Evolutionary conservation across 2,329 filamentous ascomycete genomes (phyloP).

Genomic region (Sarocladium kiliense): DNA sequence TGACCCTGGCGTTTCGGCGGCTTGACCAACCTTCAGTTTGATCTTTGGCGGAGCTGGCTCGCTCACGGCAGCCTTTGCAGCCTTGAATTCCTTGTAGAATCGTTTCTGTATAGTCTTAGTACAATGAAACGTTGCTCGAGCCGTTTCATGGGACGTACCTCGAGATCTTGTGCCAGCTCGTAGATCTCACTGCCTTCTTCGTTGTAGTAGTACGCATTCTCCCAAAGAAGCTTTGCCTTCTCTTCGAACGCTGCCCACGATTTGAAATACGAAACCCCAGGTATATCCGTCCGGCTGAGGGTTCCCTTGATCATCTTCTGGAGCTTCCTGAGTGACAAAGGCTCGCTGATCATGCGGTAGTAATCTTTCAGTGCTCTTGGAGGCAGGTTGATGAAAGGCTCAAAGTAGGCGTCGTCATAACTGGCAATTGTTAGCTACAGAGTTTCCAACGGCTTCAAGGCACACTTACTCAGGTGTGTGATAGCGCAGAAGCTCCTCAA

Average conservation of each 20-base stretch:
- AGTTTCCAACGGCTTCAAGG: background rate
- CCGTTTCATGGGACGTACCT: constrained; percentile 51
- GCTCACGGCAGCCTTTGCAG: constrained; percentile 66
- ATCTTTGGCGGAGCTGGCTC: constrained; percentile 73
- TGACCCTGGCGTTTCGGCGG: constrained; percentile 36
- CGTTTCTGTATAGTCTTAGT: constrained; percentile 45
- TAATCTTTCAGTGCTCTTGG: constrained; percentile 76
- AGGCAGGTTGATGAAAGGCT: constrained; percentile 74
- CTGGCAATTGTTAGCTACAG: constrained; percentile 34
- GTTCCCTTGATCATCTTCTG: constrained; percentile 73
- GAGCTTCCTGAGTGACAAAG: constrained; percentile 71
- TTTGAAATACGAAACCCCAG: constrained; percentile 64
- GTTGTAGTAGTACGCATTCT: constrained; percentile 84
- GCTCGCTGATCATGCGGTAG: constrained; percentile 76
- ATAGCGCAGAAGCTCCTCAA: constrained; percentile 68
- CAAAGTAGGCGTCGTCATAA: constrained; percentile 63
- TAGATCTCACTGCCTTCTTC: constrained; percentile 87
- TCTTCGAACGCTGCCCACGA: constrained; percentile 79
- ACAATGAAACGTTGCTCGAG: too few species aligned
- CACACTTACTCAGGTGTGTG: constrained; percentile 57
- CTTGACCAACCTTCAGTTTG: constrained; percentile 66
- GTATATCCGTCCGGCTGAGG: constrained; percentile 60
- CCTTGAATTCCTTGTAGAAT: constrained; percentile 62
- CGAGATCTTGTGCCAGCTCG: constrained; percentile 68
- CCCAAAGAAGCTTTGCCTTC: constrained; percentile 76